These are phyloP conservation scores for Collybia mongolica DNA, from an alignment of 768 basidiomycete species.

Conservation along the genomic window DNA sequence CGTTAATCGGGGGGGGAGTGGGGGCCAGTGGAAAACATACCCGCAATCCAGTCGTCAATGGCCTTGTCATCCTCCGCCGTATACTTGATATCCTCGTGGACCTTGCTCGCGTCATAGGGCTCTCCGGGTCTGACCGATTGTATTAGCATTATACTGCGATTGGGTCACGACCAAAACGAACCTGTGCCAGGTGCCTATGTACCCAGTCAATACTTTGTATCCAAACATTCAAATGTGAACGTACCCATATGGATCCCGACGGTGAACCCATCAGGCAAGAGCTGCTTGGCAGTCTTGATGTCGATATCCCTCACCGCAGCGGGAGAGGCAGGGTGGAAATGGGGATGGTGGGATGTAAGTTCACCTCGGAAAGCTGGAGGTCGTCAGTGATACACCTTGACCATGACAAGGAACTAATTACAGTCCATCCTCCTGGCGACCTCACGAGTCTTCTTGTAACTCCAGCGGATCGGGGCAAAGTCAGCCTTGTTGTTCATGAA, in stretches of 20 bases:
- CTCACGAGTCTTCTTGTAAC: conserved; percentile 76
- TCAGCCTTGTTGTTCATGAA: conserved; percentile 82
- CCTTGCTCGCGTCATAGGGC: conserved; percentile 49
- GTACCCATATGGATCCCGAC: conserved; percentile 72
- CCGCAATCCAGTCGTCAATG: conserved; percentile 69
- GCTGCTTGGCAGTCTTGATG: conserved; percentile 61
- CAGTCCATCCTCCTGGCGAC: conserved; percentile 71
- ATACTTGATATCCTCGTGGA: conserved; percentile 67
- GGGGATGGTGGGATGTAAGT: conserved; percentile 70
- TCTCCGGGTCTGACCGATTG: conserved; percentile 41
- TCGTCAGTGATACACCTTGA: background rate
- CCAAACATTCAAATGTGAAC: conserved; percentile 4
- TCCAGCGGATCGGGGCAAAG: conserved; percentile 74
- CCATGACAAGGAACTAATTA: conserved; percentile 18
- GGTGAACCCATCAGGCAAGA: conserved; percentile 59
- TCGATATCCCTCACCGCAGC: conserved; percentile 64
- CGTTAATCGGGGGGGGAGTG: background rate
- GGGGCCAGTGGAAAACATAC: conserved; percentile 21
- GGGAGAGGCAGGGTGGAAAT: conserved; percentile 68
- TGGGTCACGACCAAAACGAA: conserved; percentile 13
- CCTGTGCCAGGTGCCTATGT: conserved; percentile 52
- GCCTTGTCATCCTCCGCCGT: conserved; percentile 66
- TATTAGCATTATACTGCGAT: background rate
- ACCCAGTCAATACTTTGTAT: background rate
- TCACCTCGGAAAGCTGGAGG: conserved; percentile 65